Conservation (phyloP, 1,284 basidiomycete genomes). For the Ganoderma resinaceum region DNA sequence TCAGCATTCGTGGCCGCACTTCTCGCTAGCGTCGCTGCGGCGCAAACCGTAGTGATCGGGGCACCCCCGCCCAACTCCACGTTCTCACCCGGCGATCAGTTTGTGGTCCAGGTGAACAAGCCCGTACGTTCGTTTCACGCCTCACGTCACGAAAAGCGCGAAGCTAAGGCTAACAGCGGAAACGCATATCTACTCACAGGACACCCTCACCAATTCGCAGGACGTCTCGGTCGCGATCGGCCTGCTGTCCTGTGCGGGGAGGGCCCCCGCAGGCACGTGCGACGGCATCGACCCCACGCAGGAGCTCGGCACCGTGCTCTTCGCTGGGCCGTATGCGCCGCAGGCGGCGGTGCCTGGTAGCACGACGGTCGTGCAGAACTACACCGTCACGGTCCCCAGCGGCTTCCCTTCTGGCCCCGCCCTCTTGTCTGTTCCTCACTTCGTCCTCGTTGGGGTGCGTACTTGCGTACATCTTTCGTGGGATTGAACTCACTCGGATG, state of each 20-base stretch:
- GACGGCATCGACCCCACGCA: slow-evolving; percentile 36
- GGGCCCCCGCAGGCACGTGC: slow-evolving; percentile 18
- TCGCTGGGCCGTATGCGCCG: slow-evolving; percentile 51
- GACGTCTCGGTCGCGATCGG: slow-evolving; percentile 55
- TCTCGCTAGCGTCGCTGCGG: neutral
- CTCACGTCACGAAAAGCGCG: neutral
- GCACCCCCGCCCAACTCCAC: slow-evolving; percentile 5
- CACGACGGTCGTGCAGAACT: slow-evolving; percentile 14
- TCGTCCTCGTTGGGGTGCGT: slow-evolving; percentile 13
- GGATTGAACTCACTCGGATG: neutral
- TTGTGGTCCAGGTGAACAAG: slow-evolving; percentile 2
- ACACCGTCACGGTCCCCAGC: slow-evolving; percentile 9
- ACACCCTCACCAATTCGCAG: slow-evolving; percentile 40
- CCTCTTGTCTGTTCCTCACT: slow-evolving; percentile 6
- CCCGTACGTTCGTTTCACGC: neutral
- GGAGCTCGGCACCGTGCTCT: slow-evolving; percentile 50
- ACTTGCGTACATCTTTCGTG: neutral
- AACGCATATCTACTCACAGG: neutral
- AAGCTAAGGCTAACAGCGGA: neutral
- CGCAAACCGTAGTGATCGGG: slow-evolving; percentile 1
- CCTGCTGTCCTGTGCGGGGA: slow-evolving; percentile 40
- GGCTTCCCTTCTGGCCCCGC: slow-evolving; percentile 11
- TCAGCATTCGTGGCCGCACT: neutral
- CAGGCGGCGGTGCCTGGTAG: neutral
- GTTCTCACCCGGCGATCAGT: slow-evolving; percentile 5